A percentile compares a stretch with the other conserved stretches of the same genome.
These are phyloP conservation scores for Spongiforma sp. DNA, from an alignment of 1,284 basidiomycete genomes.

Conservation along the genomic window DNA sequence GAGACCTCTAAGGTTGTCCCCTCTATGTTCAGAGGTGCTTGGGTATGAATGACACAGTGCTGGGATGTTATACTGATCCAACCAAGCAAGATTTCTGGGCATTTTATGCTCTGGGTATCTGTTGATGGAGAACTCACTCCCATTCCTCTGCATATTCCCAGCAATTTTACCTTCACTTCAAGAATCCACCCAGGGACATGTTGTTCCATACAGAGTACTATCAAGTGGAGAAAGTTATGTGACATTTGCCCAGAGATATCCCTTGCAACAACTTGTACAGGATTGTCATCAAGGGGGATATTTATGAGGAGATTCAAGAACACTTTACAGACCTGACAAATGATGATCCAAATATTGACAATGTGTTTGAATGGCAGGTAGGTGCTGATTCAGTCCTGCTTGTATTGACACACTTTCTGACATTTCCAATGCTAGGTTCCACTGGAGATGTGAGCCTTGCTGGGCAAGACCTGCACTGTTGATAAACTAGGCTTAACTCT, in stretches of 20 bases:
- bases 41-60: constrained; percentile 68
- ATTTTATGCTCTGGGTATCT: constrained; percentile 90
- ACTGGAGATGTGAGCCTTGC: constrained; percentile 80
- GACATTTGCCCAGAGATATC: constrained; percentile 83
- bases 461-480: constrained; percentile 85
- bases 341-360: constrained; percentile 95
- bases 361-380: constrained; percentile 94
- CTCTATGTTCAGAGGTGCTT: constrained; percentile 81
- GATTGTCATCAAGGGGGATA: constrained; percentile 83
- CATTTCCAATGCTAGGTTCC: constrained; percentile 65
- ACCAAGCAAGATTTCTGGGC: constrained; percentile 77
- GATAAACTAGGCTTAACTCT: constrained; percentile 76
- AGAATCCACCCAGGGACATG: constrained; percentile 61
- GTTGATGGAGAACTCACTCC: constrained; percentile 83
- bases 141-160: constrained; percentile 84
- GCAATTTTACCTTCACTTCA: constrained; percentile 93
- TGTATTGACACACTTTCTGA: constrained; percentile 11
- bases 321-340: constrained; percentile 94
- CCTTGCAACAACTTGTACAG: constrained; percentile 85
- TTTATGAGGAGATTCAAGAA: constrained; percentile 85
- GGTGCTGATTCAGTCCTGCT: constrained; percentile 10
- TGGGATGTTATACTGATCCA: constrained; percentile 98
- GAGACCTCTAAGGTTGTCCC: constrained; percentile 56
- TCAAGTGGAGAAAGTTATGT: constrained; percentile 73
- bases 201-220: constrained; percentile 79